These are phyloP conservation scores for Cronartium quercuum DNA, from an alignment of 1,284 basidiomycete species.

Conservation along the genomic window DNA sequence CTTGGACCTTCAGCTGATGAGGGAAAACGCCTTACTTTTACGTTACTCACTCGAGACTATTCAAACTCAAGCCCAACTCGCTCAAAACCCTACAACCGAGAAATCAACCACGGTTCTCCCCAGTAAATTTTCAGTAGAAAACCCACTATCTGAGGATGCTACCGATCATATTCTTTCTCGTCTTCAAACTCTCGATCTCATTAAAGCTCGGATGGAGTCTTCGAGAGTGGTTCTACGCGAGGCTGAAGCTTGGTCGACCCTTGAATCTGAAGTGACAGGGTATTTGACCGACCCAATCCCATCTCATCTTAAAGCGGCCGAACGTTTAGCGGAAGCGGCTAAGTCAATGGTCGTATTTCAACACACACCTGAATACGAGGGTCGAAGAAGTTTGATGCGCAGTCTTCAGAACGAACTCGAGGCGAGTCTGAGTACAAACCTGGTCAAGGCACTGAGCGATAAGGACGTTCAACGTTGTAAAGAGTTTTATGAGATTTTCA, in stretches of 20 bases:
- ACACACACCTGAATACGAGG: conserved; percentile 77
- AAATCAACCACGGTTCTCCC: conserved; percentile 48
- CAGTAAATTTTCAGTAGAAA: conserved; percentile 1
- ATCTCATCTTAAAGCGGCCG: conserved; percentile 75
- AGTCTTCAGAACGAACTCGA: conserved; percentile 89
- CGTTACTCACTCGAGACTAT: conserved; percentile 61
- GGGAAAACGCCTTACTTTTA: conserved; percentile 73
- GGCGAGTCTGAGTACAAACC: conserved; percentile 72
- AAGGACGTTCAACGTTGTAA: conserved; percentile 64
- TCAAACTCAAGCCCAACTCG: conserved; percentile 52
- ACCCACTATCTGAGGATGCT: conserved; percentile 37
- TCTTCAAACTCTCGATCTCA: conserved; percentile 68
- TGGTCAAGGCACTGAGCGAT: conserved; percentile 55
- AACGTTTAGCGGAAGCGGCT: conserved; percentile 74
- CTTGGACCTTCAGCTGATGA: conserved; percentile 91
- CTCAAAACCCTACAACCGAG: background rate
- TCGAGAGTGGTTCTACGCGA: conserved; percentile 77
- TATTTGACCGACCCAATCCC: conserved; percentile 63
- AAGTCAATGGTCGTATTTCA: conserved; percentile 82
- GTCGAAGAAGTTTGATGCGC: conserved; percentile 70
- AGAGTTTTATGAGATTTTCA: conserved; percentile 75
- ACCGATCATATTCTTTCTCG: conserved; percentile 57
- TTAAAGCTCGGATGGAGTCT: conserved; percentile 76
- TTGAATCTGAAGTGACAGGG: conserved; percentile 80
- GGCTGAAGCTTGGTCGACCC: conserved; percentile 86